phyloP scores from a whole-genome alignment of 139 green algal genomes.

The Diplosphaera chodatii region DNA sequence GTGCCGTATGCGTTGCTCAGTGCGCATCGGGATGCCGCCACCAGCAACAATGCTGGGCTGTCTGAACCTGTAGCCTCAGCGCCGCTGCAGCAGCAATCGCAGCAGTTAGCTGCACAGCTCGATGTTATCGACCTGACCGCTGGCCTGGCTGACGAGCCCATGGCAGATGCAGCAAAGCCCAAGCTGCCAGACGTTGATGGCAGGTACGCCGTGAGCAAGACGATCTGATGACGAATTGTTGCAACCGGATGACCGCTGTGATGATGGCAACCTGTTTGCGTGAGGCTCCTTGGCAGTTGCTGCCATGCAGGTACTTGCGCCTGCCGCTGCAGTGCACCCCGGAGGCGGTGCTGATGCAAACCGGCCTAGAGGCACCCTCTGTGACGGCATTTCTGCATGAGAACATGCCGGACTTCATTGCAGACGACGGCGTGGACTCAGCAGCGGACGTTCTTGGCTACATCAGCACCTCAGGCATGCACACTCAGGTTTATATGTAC shows the following conservation, averaged over 20 bases:
- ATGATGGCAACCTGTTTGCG: too few species aligned
- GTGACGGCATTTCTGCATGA: slow-evolving; percentile 58
- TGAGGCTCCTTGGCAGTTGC: too few species aligned
- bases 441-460: slow-evolving; percentile 29
- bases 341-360: slow-evolving; percentile 40
- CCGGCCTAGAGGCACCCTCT: slow-evolving; percentile 37
- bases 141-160: not conserved
- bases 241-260: too few species aligned
- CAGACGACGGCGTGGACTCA: slow-evolving; percentile 32
- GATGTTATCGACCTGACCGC: not conserved
- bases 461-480: slow-evolving; percentile 33
- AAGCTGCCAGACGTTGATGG: not conserved
- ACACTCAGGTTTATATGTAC: too few species aligned
- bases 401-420: slow-evolving; percentile 52
- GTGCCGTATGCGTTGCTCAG: too few species aligned
- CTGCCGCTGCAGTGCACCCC: slow-evolving; percentile 31
- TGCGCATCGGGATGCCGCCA: too few species aligned
- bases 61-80: too few species aligned
- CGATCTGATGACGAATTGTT: too few species aligned
- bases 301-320: slow-evolving; percentile 18
- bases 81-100: too few species aligned
- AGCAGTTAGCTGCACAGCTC: not conserved
- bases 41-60: too few species aligned
- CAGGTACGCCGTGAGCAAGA: not conserved
- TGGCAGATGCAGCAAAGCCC: not conserved